These are phyloP conservation scores for Paulownia fortunei DNA, from an alignment of 257 asterid genomes.

Conservation along the genomic window DNA sequence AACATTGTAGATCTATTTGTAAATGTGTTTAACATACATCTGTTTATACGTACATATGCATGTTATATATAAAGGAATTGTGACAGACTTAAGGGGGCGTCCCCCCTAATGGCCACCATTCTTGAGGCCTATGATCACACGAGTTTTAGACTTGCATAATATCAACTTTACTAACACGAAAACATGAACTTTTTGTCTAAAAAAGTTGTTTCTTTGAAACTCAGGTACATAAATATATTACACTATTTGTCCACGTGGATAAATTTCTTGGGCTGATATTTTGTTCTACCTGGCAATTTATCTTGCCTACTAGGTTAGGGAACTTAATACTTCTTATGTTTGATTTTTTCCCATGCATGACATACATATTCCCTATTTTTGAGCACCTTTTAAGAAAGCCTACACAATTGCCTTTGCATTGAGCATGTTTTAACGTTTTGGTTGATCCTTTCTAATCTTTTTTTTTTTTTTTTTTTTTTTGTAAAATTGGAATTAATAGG, in stretches of 20 bases:
- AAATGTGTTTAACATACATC: too few relatives aligned
- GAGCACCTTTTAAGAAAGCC: background rate
- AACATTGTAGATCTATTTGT: too few relatives aligned
- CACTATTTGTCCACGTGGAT: background rate
- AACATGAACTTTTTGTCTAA: background rate
- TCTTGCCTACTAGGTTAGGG: background rate
- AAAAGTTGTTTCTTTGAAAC: background rate
- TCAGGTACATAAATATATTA: slow-evolving; percentile 3
- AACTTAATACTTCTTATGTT: slow-evolving; percentile 10
- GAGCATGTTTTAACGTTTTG: background rate
- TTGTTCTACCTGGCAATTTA: too few relatives aligned
- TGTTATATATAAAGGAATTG: slow-evolving; percentile 1
- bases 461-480: slow-evolving; percentile 1
- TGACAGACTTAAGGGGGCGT: background rate
- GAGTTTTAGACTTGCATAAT: background rate
- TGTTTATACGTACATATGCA: background rate
- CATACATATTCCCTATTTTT: background rate
- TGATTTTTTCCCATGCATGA: slow-evolving; percentile 1
- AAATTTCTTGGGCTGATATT: slow-evolving; percentile 8
- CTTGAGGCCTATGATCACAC: background rate
- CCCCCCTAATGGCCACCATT: background rate
- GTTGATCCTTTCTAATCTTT: slow-evolving; percentile 15
- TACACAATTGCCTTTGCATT: background rate
- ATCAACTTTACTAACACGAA: slow-evolving; percentile 1
- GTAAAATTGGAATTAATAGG: slow-evolving; percentile 52